A percentile compares a stretch with the other conserved stretches of the same genome.
Evolutionary conservation across 768 basidiomycete genomes (phyloP).

Genomic region (Panaeolus cyanescens): DNA sequence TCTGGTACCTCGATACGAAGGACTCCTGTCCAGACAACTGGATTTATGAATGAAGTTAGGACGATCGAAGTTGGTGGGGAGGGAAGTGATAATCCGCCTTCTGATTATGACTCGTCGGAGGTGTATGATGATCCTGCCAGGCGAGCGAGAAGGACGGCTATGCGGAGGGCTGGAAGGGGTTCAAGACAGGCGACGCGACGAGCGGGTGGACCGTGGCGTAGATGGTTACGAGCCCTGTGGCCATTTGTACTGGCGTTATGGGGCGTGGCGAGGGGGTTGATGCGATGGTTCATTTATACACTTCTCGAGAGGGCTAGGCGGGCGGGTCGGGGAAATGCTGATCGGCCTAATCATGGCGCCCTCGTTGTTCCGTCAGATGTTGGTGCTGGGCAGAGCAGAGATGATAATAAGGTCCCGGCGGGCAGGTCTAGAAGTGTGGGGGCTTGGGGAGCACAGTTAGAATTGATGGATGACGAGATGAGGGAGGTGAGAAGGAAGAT

Average conservation of each 20-base stretch:
- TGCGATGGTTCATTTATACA: slow-evolving; percentile 16
- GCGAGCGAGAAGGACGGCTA: background rate
- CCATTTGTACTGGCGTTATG: slow-evolving; percentile 24
- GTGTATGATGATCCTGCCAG: background rate
- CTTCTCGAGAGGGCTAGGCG: slow-evolving; percentile 17
- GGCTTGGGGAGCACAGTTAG: background rate
- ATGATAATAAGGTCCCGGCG: background rate
- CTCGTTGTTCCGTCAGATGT: slow-evolving; percentile 7
- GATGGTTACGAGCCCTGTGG: slow-evolving; percentile 19
- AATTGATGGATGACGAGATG: background rate
- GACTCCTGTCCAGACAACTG: slow-evolving; percentile 1
- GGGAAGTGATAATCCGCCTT: background rate
- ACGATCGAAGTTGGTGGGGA: slow-evolving; percentile 26
- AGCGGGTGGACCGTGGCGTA: slow-evolving; percentile 8
- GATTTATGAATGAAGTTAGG: slow-evolving; percentile 30
- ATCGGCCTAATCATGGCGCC: background rate
- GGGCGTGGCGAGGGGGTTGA: slow-evolving; percentile 26
- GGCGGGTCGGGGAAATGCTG: slow-evolving; percentile 6
- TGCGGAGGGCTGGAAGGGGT: slow-evolving; percentile 1
- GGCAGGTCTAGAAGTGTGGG: background rate
- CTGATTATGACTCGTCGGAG: slow-evolving; percentile 8
- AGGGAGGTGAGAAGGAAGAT: slow-evolving; percentile 14
- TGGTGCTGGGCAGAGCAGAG: background rate
- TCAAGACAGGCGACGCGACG: slow-evolving; percentile 4
- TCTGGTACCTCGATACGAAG: background rate